Evolutionary conservation across 75 land plant genomes (phyloP).

Genomic region (Chamaecyparis obtusa): DNA sequence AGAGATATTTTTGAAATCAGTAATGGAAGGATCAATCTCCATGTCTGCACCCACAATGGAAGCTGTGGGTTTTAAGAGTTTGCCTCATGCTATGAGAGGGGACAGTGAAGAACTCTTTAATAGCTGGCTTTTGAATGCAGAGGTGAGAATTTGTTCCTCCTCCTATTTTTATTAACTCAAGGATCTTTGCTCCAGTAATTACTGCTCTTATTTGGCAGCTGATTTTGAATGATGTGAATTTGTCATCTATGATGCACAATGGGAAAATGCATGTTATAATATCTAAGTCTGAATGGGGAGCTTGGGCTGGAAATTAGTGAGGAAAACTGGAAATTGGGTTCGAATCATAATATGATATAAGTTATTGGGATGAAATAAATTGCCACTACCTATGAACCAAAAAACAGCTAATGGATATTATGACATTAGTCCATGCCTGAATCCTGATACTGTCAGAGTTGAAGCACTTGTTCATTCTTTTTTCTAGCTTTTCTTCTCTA

Average conservation of each 20-base stretch:
- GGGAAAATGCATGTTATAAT: conserved; percentile 1
- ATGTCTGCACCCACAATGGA: conserved; percentile 45
- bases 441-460: background rate
- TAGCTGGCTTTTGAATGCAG: conserved; percentile 53
- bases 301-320: background rate
- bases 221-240: background rate
- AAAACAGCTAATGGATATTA: background rate
- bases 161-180: background rate
- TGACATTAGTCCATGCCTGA: background rate
- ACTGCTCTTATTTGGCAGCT: background rate
- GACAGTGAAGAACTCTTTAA: conserved; percentile 58
- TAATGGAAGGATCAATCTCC: conserved; percentile 38
- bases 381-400: background rate
- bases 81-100: conserved; percentile 32
- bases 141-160: conserved; percentile 33
- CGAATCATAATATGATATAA: too few species aligned
- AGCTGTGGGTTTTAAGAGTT: conserved; percentile 45
- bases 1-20: conserved; percentile 37
- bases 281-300: background rate
- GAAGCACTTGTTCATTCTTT: background rate
- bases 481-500: background rate
- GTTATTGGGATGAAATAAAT: background rate
- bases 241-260: background rate
- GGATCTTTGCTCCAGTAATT: background rate
- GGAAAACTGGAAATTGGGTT: background rate